Conservation (phyloP, 2,329 filamentous ascomycete species). For the Colletotrichum sp. region DNA sequence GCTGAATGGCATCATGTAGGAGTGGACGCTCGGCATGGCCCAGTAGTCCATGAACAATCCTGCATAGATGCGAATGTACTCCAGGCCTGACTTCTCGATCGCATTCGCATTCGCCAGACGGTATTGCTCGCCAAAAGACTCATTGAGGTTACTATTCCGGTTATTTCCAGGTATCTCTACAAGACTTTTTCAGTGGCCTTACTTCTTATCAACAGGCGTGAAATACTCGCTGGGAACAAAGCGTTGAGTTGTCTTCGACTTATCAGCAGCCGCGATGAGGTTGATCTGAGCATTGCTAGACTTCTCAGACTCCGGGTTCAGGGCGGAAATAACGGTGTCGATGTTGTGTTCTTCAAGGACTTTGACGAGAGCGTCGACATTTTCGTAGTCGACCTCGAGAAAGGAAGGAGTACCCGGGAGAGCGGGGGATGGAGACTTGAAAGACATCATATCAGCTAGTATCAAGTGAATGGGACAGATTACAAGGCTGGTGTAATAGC, state of each 20-base stretch:
- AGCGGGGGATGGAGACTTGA: neutral
- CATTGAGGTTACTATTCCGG: neutral
- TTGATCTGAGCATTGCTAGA: constrained; percentile 36
- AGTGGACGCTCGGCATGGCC: constrained; percentile 26
- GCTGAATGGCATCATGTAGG: neutral
- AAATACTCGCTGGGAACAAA: constrained; percentile 47
- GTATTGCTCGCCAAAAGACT: neutral
- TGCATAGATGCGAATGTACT: constrained; percentile 23
- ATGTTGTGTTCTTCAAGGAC: constrained; percentile 40
- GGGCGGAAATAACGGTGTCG: constrained; percentile 48
- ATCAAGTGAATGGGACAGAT: neutral
- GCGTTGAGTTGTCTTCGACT: constrained; percentile 38
- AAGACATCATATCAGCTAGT: neutral
- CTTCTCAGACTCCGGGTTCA: constrained; percentile 30
- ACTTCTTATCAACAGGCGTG: neutral
- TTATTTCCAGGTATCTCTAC: neutral
- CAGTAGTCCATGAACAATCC: constrained; percentile 32
- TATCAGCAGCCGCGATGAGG: constrained; percentile 47
- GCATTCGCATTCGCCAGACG: neutral
- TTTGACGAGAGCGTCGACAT: constrained; percentile 23
- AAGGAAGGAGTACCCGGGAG: constrained; percentile 24
- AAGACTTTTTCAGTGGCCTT: accelerated
- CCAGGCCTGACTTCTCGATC: neutral
- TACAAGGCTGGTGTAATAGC: neutral
- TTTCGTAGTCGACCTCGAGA: constrained; percentile 30